phyloP scores from a whole-genome alignment of 495 filamentous ascomycete genomes.

The Aspergillus kassunensis region DNA sequence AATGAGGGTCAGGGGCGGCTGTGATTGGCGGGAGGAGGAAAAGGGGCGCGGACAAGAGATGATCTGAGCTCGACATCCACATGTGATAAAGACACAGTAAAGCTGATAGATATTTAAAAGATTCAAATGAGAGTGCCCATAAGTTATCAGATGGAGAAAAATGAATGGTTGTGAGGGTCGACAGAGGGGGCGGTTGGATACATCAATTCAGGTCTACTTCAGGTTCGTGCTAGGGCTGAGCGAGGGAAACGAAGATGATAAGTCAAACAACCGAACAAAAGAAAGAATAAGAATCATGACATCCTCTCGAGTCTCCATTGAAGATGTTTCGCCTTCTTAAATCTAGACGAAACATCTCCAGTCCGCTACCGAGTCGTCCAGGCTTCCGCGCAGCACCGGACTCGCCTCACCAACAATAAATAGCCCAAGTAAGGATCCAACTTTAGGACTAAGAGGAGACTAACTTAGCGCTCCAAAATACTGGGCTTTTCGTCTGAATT shows the following conservation, averaged over 20 bases:
- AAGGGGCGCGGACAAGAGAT: slow-evolving; percentile 22
- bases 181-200: background rate
- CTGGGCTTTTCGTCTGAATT: background rate
- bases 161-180: background rate
- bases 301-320: too few relatives aligned
- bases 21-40: slow-evolving; percentile 23
- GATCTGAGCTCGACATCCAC: slow-evolving; percentile 26
- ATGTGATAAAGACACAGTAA: too few relatives aligned
- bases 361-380: background rate
- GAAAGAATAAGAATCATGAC: too few relatives aligned
- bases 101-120: too few relatives aligned
- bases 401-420: slow-evolving; percentile 9
- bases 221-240: too few relatives aligned
- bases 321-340: background rate
- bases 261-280: too few relatives aligned
- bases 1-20: slow-evolving; percentile 9
- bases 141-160: too few relatives aligned
- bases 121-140: background rate
- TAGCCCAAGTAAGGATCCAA: slow-evolving; percentile 9
- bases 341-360: slow-evolving; percentile 5
- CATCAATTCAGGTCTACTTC: background rate
- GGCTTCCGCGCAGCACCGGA: slow-evolving; percentile 3
- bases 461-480: background rate
- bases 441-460: background rate
- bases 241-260: background rate